Base-by-base conservation (phyloP, 306 rosid species). In the Psophocarpus tetragonolobus region DNA sequence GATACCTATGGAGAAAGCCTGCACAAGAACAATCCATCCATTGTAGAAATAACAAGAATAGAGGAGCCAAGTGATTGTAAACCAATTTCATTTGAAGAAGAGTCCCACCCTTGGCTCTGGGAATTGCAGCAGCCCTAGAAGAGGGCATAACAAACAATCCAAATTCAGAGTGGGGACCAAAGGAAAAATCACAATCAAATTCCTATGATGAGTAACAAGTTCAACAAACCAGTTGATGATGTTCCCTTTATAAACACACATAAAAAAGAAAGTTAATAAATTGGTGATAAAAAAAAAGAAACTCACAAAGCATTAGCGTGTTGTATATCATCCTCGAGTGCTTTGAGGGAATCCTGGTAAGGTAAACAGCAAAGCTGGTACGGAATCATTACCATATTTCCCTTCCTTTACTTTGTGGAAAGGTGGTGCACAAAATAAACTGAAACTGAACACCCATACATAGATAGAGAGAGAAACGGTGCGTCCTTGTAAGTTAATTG, bases 1-100 rank as follows among this genome's bases (percentile, higher is more conserved):
- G 84, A 83, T 92, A 92, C 84, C 90, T 88, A 6, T 96, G 97
- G 5, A 95, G 87, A 45, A 92, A 79, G 72, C 91, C 87, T 18
- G 97, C 58, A 82, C 97, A 92, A 38, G 97, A 92, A 72, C 93
- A 88, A 88, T 95, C 97, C 81, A 95, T 84, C 97, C 97, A 92
- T 71, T 95, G 99, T 4, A 92, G 84, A 88, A 95, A 85, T 63
- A 91, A 87, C 50, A 91, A 78, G 83, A 90, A 81, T 66, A 92
- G 79, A 13, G 99, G 97, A 64, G 97, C 97, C 88, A 88, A 82
- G 14, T 88, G 94, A 86, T 88, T 92, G 77, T 85, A 95, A 72
- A 88, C 97, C 89, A 96, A 82, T 85, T 96, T 95, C 99, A 96
- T 92, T 56, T 92, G 96, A 83, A 96, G 85, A 71, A 85, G 74